phyloP scores from a whole-genome alignment of 345 rosid genomes.

The Gossypium ekmanianum region DNA sequence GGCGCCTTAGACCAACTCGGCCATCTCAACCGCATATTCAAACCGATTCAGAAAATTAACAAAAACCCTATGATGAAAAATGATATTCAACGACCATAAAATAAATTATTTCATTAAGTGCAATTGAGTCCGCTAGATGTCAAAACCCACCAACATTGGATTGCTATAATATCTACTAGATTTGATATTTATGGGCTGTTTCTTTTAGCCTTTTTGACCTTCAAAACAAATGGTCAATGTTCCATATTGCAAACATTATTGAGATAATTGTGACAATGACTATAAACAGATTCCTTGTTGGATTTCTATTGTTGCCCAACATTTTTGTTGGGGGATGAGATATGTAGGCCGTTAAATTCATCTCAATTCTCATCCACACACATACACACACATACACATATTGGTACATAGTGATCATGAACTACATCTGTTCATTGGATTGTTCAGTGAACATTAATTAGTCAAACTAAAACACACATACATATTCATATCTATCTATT shows the following conservation, averaged over 20 bases:
- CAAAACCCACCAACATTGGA: background rate
- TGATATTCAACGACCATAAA: too few relatives aligned
- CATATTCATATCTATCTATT: background rate
- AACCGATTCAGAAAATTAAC: rapidly evolving
- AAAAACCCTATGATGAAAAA: too few relatives aligned
- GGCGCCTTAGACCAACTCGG: constrained; percentile 86
- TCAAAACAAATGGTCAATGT: background rate
- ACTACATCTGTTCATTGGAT: background rate
- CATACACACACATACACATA: background rate
- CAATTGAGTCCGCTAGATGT: background rate
- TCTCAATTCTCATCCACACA: constrained; percentile 1
- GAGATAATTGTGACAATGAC: constrained; percentile 1
- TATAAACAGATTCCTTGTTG: background rate
- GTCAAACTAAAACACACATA: background rate
- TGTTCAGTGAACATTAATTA: background rate
- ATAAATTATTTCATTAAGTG: background rate
- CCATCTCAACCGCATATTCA: constrained; percentile 37
- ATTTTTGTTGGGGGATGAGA: background rate
- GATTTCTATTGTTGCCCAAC: constrained; percentile 5
- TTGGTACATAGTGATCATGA: too few relatives aligned
- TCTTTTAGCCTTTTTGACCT: constrained; percentile 9
- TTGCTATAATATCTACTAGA: background rate
- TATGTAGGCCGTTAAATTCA: background rate
- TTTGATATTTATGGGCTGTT: background rate
- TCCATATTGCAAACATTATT: background rate